These are phyloP conservation scores for Colletotrichum sp. DNA, from an alignment of 2,329 filamentous ascomycete species.

Conservation along the genomic window DNA sequence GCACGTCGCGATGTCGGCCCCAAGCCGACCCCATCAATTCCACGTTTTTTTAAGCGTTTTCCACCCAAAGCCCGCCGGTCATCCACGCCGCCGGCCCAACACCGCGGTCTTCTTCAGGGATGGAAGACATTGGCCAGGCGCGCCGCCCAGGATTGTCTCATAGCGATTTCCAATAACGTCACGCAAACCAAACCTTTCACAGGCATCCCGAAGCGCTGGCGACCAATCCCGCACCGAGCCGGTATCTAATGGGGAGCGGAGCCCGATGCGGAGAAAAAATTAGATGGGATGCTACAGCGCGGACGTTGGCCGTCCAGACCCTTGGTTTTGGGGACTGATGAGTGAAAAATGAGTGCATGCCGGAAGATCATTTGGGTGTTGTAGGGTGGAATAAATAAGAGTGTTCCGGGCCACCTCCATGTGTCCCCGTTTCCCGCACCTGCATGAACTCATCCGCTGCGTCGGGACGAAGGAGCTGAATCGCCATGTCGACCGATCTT, in stretches of 20 bases:
- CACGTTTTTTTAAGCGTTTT: neutral
- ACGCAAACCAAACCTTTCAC: neutral
- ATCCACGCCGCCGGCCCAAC: neutral
- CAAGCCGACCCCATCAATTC: neutral
- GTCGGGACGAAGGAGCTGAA: neutral
- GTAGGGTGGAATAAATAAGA: neutral
- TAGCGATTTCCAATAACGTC: conserved; percentile 3
- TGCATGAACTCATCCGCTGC: neutral
- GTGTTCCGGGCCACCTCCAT: neutral
- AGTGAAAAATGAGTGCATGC: neutral
- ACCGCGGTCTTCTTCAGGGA: conserved; percentile 2
- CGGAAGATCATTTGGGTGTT: neutral
- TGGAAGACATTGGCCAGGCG: neutral
- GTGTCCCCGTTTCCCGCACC: neutral
- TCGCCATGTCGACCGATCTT: conserved; percentile 8
- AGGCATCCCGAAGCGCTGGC: neutral
- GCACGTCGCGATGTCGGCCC: conserved; percentile 7
- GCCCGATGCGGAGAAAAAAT: neutral
- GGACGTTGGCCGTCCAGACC: neutral
- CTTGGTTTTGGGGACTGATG: neutral
- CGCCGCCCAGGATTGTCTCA: neutral
- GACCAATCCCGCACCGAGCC: neutral
- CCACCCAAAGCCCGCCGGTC: neutral
- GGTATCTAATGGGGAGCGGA: neutral
- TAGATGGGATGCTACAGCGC: neutral